phyloP scores from a whole-genome alignment of 495 filamentous ascomycete species.

The Aspergillus haitiensis region DNA sequence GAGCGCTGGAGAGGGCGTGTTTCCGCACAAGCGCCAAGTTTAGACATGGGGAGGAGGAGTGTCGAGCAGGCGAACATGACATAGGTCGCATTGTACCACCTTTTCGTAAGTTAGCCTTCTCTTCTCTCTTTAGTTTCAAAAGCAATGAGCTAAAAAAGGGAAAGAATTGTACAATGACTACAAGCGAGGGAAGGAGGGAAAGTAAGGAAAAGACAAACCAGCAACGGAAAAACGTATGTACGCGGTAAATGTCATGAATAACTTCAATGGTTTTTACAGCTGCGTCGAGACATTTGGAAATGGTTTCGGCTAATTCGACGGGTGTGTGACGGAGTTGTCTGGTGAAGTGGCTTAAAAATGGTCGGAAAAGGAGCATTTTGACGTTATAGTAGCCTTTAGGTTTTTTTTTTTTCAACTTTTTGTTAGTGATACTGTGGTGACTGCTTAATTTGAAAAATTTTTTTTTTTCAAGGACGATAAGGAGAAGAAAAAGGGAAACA shows the following conservation, averaged over 20 bases:
- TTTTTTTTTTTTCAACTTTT: too few relatives aligned
- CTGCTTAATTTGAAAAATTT: too few relatives aligned
- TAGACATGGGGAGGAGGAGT: conserved; percentile 42
- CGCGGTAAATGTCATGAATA: conserved; percentile 43
- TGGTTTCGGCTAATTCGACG: conserved; percentile 35
- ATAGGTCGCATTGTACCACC: conserved; percentile 51
- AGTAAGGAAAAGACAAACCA: conserved; percentile 29
- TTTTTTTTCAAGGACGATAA: too few relatives aligned
- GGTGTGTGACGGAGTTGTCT: conserved; percentile 36
- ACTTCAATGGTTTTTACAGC: conserved; percentile 44
- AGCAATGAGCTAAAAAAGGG: neutral
- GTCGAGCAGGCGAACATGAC: conserved; percentile 47
- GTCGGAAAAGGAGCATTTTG: conserved; percentile 44
- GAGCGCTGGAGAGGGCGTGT: conserved; percentile 34
- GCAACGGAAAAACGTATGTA: conserved; percentile 46
- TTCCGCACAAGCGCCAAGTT: conserved; percentile 35
- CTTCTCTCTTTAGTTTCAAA: neutral
- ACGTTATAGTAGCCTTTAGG: conserved; percentile 45
- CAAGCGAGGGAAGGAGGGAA: neutral
- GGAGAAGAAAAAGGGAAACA: conserved; percentile 13
- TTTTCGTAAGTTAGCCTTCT: conserved; percentile 9
- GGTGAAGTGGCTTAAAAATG: conserved; percentile 42
- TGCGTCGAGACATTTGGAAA: conserved; percentile 39
- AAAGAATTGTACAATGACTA: neutral
- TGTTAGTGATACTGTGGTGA: neutral